phyloP scores from a whole-genome alignment of 768 basidiomycete species.

The Terana coerulea region DNA sequence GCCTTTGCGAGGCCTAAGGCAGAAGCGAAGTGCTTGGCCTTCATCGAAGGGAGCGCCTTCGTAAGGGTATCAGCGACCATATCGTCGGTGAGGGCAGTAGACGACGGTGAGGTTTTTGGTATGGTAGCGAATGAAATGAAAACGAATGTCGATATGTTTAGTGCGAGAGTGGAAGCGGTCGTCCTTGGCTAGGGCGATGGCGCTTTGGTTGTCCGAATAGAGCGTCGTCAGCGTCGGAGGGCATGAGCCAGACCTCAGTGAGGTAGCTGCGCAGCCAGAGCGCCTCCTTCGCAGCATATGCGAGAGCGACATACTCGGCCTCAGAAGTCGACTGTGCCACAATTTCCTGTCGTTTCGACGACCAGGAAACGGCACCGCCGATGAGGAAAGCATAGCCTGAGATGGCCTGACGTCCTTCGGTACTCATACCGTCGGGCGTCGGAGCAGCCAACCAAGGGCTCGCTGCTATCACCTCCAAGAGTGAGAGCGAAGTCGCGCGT shows the following conservation, averaged over 20 bases:
- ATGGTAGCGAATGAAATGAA: conserved; percentile 27
- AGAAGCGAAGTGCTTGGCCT: conserved; percentile 13
- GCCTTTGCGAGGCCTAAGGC: background rate
- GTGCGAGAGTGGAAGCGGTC: conserved; percentile 12
- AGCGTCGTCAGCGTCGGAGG: background rate
- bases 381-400: conserved; percentile 34
- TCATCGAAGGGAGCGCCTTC: conserved; percentile 24
- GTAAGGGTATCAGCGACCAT: conserved; percentile 32
- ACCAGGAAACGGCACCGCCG: conserved; percentile 31
- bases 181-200: background rate
- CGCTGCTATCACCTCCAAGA: background rate
- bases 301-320: conserved; percentile 33
- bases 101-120: conserved; percentile 21
- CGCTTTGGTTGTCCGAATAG: background rate
- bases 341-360: conserved; percentile 32
- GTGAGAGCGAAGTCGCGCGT: conserved; percentile 11
- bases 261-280: background rate
- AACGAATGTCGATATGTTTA: conserved; percentile 36
- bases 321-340: conserved; percentile 34
- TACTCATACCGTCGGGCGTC: conserved; percentile 19
- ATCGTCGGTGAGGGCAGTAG: conserved; percentile 25
- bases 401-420: conserved; percentile 26
- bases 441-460: conserved; percentile 8
- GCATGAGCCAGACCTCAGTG: background rate
- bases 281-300: conserved; percentile 22